Conservation (phyloP, 441 rosid species). For the Codiaeum variegatum region DNA sequence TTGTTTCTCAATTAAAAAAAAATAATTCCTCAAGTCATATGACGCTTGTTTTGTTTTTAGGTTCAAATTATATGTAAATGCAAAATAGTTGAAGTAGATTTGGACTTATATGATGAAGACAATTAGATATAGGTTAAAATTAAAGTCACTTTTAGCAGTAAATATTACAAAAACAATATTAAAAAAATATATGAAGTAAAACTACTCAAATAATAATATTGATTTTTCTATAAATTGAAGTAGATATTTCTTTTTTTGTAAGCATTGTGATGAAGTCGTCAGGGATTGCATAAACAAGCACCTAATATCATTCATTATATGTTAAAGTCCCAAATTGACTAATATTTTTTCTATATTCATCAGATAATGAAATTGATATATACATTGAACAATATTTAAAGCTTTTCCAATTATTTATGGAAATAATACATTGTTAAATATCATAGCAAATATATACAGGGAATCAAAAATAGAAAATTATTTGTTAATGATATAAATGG, state of each 20-base stretch:
- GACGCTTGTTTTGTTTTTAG: too few species aligned
- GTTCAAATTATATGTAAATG: too few species aligned
- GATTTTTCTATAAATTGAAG: neutral
- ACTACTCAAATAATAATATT: too few species aligned
- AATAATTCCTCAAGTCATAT: too few species aligned
- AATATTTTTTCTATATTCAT: neutral
- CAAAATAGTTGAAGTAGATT: too few species aligned
- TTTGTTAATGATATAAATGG: neutral
- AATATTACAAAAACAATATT: too few species aligned
- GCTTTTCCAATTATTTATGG: neutral
- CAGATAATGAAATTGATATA: constrained; percentile 5
- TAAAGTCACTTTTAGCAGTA: neutral
- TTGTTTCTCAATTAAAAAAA: too few species aligned
- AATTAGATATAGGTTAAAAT: neutral
- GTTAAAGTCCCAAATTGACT: neutral
- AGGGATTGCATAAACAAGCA: constrained; percentile 7
- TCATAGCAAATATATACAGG: neutral
- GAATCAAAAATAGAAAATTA: neutral
- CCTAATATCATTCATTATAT: neutral
- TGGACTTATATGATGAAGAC: neutral
- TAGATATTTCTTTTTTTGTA: neutral
- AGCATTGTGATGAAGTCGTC: constrained; percentile 4
- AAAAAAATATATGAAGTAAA: neutral
- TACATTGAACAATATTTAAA: neutral
- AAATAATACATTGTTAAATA: neutral